Evolutionary conservation across 495 filamentous ascomycete species (phyloP), one percentile per base, ranked within the genome.

Genomic region (Trichodelitschia bisporula): DNA sequence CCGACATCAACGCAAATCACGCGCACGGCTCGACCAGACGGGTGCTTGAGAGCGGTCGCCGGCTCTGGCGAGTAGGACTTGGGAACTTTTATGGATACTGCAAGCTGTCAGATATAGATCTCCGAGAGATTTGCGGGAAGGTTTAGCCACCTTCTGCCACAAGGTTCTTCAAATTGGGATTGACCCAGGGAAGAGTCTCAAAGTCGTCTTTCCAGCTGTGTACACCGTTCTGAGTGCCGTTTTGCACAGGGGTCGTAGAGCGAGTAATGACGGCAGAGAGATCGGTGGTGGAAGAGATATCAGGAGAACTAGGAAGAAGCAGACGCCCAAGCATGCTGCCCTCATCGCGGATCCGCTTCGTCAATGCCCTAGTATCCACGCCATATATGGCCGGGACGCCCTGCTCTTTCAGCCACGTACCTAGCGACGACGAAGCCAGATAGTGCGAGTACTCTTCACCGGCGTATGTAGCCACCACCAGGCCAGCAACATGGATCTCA

Each of bases 291-390:
- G n/a, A n/a, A n/a, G n/a, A n/a, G n/a, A n/a, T n/a, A n/a, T n/a
- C n/a, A n/a, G n/a, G n/a, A 46, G 59, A 36, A 40, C 71, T 76
- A 46, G 78, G 63, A 9, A 77, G 59, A 12, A 86, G 55, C 63
- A 97, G 69, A 29, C 78, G 74, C 14, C 84, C 86, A 17, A 95
- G 68, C 86, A 95, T 93, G 56, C 78, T 89, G 43, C 86, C 86
- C 49, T 91, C 66, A 41, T 90, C 61, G 41, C 86, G 66, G 38
- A 97, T 91, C 35, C 71, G 69, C 61, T 93, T 92, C 2, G 86
- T 93, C 49, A 97, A 55, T 12, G 79, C 75, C 51, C 86, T 62
- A 18, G 86, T 97, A 55, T 97, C 86, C 29, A 97, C 72, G 25
- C 80, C 86, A 49, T 86, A 79, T 52, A 97, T 83, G 35, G 86